Evolutionary conservation across 768 basidiomycete genomes (phyloP).

Genomic region (Suillus tomentosus): DNA sequence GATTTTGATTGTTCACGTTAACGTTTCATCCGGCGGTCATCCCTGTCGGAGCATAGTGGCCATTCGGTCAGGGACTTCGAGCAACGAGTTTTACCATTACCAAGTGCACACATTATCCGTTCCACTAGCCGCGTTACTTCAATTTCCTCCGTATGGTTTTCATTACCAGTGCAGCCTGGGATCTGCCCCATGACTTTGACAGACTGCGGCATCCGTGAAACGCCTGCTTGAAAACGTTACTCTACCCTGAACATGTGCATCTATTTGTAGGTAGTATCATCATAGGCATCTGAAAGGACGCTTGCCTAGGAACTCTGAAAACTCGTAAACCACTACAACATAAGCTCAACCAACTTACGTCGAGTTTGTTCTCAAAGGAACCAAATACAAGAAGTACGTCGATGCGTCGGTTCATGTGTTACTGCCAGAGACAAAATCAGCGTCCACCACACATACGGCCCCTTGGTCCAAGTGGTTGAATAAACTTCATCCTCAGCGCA

Average conservation of each 20-base stretch:
- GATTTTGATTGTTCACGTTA: too few species aligned
- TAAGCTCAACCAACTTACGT: constrained; percentile 18
- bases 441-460: constrained; percentile 25
- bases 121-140: not conserved
- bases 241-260: constrained; percentile 43
- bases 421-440: constrained; percentile 19
- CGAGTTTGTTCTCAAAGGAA: constrained; percentile 13
- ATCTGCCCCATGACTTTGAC: constrained; percentile 26
- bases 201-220: constrained; percentile 41
- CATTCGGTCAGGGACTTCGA: not conserved
- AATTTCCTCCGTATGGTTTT: constrained; percentile 6
- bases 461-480: constrained; percentile 46
- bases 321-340: constrained; percentile 27
- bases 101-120: not conserved
- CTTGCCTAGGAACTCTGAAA: too few species aligned
- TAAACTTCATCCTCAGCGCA: constrained; percentile 31
- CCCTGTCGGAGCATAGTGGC: not conserved
- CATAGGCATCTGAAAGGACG: constrained; percentile 41
- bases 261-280: constrained; percentile 29
- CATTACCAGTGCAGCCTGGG: constrained; percentile 34
- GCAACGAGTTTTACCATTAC: not conserved
- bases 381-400: constrained; percentile 15
- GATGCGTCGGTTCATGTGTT: constrained; percentile 16
- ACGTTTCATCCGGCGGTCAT: not conserved
- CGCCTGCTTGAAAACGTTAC: constrained; percentile 45